These are phyloP conservation scores for Juncus effusus DNA, from an alignment of 176 grass and related monocot genomes.

Conservation along the genomic window DNA sequence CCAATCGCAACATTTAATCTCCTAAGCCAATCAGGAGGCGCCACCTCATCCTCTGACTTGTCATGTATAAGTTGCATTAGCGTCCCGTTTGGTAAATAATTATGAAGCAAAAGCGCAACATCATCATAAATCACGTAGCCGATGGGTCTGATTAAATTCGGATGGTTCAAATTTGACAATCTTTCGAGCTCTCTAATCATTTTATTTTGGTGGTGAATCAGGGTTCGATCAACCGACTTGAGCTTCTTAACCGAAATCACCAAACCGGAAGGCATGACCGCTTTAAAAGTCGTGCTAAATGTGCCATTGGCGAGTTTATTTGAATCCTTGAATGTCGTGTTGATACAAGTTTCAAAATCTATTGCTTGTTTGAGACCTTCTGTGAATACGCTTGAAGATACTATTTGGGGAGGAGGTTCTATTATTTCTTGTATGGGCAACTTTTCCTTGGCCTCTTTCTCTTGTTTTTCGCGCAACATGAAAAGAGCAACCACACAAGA, in stretches of 20 bases:
- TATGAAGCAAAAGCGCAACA: slow-evolving; percentile 63
- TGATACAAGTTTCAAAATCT: slow-evolving; percentile 71
- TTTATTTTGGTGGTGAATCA: slow-evolving; percentile 67
- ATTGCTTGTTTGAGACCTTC: slow-evolving; percentile 87
- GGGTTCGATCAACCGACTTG: slow-evolving; percentile 70
- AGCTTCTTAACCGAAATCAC: slow-evolving; percentile 82
- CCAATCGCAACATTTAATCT: slow-evolving; percentile 60
- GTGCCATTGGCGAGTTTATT: slow-evolving; percentile 58
- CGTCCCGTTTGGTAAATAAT: slow-evolving; percentile 73
- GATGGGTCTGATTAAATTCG: slow-evolving; percentile 69
- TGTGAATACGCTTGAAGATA: slow-evolving; percentile 54
- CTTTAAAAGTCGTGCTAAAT: slow-evolving; percentile 78
- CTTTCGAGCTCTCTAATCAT: slow-evolving; percentile 85
- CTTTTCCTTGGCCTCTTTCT: slow-evolving; percentile 64
- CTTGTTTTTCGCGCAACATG: slow-evolving; percentile 91
- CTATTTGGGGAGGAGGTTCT: slow-evolving; percentile 41
- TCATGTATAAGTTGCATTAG: slow-evolving; percentile 63
- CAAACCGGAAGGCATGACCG: slow-evolving; percentile 79
- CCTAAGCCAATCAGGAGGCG: slow-evolving; percentile 53
- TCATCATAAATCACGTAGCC: slow-evolving; percentile 91
- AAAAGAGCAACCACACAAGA: slow-evolving; percentile 74
- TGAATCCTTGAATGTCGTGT: slow-evolving; percentile 59
- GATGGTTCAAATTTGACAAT: slow-evolving; percentile 59
- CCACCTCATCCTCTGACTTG: not conserved
- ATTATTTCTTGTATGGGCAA: slow-evolving; percentile 49